Conservation (phyloP, 345 rosid species). For the Gossypium sturtianum region DNA sequence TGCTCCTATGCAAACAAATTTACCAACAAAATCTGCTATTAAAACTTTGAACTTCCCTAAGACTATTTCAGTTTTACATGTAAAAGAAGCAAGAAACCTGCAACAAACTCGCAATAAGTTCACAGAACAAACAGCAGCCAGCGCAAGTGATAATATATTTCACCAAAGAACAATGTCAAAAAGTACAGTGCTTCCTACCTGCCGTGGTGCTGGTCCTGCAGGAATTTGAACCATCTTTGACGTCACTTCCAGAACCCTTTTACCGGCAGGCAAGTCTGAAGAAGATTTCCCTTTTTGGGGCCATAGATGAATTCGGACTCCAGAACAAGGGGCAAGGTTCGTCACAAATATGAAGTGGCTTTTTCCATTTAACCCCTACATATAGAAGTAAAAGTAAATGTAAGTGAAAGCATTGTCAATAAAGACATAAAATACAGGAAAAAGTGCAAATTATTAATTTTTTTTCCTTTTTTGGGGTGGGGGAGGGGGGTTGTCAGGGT, state of each 20-base stretch:
- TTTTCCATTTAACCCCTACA: constrained; percentile 76
- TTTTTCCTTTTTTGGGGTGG: background rate
- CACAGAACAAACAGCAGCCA: background rate
- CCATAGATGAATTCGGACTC: constrained; percentile 94
- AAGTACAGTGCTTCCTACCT: constrained; percentile 41
- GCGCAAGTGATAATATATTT: background rate
- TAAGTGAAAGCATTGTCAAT: constrained; percentile 9
- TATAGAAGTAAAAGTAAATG: constrained; percentile 21
- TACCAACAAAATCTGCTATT: constrained; percentile 7
- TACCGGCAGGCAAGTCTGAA: constrained; percentile 46
- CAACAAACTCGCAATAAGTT: background rate
- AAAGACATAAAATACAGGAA: constrained; percentile 4
- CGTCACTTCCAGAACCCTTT: constrained; percentile 73
- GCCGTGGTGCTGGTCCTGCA: constrained; percentile 89
- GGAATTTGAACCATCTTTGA: constrained; percentile 95
- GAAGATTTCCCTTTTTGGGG: constrained; percentile 62
- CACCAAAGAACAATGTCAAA: background rate
- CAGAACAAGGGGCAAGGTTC: constrained; percentile 90
- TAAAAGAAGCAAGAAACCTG: constrained; percentile 11
- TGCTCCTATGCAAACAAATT: constrained; percentile 13
- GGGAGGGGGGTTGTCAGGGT: background rate
- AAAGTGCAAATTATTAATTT: background rate
- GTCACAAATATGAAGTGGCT: constrained; percentile 87
- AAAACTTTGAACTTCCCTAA: background rate
- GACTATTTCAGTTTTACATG: background rate